phyloP scores from a whole-genome alignment of 2,329 filamentous ascomycete species.

The Alternaria gansuensis region DNA sequence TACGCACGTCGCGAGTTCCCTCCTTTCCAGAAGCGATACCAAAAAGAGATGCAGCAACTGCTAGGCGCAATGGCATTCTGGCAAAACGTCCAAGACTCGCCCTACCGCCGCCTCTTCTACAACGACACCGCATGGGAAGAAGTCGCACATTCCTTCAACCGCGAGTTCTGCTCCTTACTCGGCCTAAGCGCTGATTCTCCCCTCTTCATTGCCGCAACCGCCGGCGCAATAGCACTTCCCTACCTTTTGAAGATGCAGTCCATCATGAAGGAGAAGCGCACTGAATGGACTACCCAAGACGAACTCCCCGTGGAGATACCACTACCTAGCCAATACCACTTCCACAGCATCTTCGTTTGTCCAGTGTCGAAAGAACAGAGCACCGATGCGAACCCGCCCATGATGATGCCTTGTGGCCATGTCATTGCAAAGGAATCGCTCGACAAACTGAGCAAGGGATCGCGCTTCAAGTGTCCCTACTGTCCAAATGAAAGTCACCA shows the following conservation, averaged over 20 bases:
- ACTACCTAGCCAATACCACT: conserved; percentile 71
- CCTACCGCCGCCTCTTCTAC: conserved; percentile 81
- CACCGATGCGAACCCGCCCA: conserved; percentile 89
- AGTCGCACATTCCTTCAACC: conserved; percentile 84
- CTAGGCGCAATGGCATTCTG: conserved; percentile 82
- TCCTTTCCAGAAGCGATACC: conserved; percentile 77
- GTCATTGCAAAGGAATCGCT: conserved; percentile 88
- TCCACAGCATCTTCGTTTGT: conserved; percentile 97
- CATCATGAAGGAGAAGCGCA: conserved; percentile 87
- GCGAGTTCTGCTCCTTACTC: conserved; percentile 92
- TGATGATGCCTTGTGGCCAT: conserved; percentile 97
- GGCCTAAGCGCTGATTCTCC: conserved; percentile 91
- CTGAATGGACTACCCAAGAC: conserved; percentile 92
- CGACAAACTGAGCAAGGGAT: conserved; percentile 78
- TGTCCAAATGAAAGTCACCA: conserved; percentile 85
- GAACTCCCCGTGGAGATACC: conserved; percentile 84
- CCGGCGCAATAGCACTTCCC: conserved; percentile 89
- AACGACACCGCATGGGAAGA: conserved; percentile 81
- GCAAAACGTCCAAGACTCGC: conserved; percentile 76
- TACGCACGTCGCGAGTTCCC: conserved; percentile 81
- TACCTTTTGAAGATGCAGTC: conserved; percentile 86
- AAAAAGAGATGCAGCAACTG: conserved; percentile 81
- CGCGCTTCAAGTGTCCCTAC: conserved; percentile 93
- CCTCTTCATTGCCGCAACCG: conserved; percentile 90
- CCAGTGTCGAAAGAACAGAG: conserved; percentile 97